Evolutionary conservation across 2,329 filamentous ascomycete genomes (phyloP).

Genomic region (Trichoderma polysporum): DNA sequence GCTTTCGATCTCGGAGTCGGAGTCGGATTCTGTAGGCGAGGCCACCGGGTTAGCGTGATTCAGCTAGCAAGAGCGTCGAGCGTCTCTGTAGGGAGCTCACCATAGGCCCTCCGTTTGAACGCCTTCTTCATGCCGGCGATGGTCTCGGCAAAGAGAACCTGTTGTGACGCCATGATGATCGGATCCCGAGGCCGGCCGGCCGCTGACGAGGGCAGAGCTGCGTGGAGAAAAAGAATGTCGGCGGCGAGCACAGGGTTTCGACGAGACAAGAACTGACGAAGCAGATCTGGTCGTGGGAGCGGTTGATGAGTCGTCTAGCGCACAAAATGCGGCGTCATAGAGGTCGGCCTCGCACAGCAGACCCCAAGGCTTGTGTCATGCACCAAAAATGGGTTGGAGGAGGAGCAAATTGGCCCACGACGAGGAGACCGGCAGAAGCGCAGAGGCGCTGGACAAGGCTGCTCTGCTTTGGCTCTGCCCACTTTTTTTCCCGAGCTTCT

Average conservation of each 20-base stretch:
- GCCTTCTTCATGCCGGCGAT: constrained; percentile 68
- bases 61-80: neutral
- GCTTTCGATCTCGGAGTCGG: constrained; percentile 68
- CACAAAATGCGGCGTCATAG: constrained; percentile 1
- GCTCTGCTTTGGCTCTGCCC: constrained; percentile 13
- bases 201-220: constrained; percentile 9
- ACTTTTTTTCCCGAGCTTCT: constrained; percentile 19
- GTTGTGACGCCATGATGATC: constrained; percentile 49
- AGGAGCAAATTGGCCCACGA: constrained; percentile 19
- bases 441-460: constrained; percentile 20
- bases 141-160: constrained; percentile 64
- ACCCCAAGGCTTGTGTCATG: neutral
- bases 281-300: neutral
- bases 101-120: constrained; percentile 62
- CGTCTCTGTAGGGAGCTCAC: constrained; percentile 38
- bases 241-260: neutral
- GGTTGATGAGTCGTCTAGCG: neutral
- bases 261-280: neutral
- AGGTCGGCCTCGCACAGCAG: neutral
- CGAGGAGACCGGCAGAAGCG: constrained; percentile 17
- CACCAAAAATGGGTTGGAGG: neutral
- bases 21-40: constrained; percentile 65
- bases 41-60: constrained; percentile 1
- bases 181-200: constrained; percentile 4
- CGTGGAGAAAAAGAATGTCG: neutral